These are phyloP conservation scores for Penicillium arizonense DNA, from an alignment of 495 filamentous ascomycete species.

Conservation along the genomic window DNA sequence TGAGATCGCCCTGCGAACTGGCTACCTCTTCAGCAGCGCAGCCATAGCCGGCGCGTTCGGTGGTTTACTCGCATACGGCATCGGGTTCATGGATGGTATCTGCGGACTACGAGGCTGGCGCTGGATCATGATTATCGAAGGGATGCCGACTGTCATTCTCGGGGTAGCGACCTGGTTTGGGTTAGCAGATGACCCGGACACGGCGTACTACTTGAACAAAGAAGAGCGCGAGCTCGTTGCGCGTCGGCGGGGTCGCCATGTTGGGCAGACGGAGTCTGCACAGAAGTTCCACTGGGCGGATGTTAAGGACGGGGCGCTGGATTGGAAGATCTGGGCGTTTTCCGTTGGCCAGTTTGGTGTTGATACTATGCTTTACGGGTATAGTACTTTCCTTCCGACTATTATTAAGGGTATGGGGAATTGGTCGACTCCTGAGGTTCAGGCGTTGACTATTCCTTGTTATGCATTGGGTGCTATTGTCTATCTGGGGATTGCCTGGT, in stretches of 20 bases:
- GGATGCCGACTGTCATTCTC: conserved; percentile 63
- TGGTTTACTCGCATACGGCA: conserved; percentile 71
- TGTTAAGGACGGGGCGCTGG: conserved; percentile 48
- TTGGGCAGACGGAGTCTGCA: conserved; percentile 58
- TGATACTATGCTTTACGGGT: conserved; percentile 76
- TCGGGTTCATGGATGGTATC: conserved; percentile 69
- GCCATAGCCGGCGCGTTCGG: conserved; percentile 76
- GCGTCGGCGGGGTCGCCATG: conserved; percentile 45
- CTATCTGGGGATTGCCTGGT: conserved; percentile 59
- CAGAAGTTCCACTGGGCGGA: conserved; percentile 59
- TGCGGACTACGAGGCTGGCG: conserved; percentile 56
- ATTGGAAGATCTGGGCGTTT: conserved; percentile 69
- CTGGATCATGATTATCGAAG: conserved; percentile 67
- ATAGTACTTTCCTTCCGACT: conserved; percentile 73
- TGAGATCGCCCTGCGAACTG: conserved; percentile 71
- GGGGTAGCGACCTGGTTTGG: conserved; percentile 61
- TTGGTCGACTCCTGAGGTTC: conserved; percentile 61
- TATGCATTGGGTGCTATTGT: conserved; percentile 67
- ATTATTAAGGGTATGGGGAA: conserved; percentile 68
- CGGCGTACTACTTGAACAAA: conserved; percentile 58
- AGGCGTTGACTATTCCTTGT: conserved; percentile 77
- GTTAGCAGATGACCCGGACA: conserved; percentile 63
- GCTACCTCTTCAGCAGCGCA: conserved; percentile 74
- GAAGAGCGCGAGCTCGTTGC: conserved; percentile 55
- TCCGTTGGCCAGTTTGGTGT: conserved; percentile 64